Conservation (phyloP, 2,329 filamentous ascomycete species). For the Arthrobotrys megalospora region DNA sequence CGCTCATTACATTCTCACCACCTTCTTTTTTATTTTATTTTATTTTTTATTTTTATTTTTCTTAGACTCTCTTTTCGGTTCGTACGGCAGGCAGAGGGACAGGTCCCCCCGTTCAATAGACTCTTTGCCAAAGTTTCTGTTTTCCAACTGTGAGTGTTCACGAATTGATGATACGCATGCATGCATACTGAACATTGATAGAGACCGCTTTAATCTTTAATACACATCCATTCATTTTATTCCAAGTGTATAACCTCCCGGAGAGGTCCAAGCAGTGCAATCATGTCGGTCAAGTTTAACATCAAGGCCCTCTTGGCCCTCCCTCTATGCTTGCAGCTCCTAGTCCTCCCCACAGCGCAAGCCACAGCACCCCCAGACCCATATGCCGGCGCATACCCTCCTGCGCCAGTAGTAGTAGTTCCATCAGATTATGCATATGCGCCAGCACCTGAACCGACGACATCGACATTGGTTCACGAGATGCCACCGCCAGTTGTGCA, state of each 20-base stretch:
- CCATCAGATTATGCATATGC: conserved; percentile 46
- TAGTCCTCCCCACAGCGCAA: conserved; percentile 39
- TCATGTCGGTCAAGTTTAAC: conserved; percentile 40
- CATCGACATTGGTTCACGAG: conserved; percentile 37
- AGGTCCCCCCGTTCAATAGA: conserved; percentile 54
- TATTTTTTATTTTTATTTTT: conserved; percentile 7
- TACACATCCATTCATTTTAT: conserved; percentile 13
- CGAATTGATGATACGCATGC: neutral
- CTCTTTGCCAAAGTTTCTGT: conserved; percentile 36
- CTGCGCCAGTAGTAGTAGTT: conserved; percentile 15
- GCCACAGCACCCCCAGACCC: conserved; percentile 32
- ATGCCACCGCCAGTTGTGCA: conserved; percentile 40
- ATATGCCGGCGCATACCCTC: conserved; percentile 27
- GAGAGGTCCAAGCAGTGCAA: conserved; percentile 47
- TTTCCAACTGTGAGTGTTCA: conserved; percentile 35
- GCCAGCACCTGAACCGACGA: conserved; percentile 30
- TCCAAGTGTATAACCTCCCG: conserved; percentile 41
- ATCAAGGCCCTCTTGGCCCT: conserved; percentile 51
- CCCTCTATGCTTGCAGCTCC: conserved; percentile 48
- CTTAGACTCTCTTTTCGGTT: conserved; percentile 40
- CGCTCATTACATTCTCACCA: conserved; percentile 44
- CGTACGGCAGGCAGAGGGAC: conserved; percentile 57
- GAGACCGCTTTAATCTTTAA: conserved; percentile 22
- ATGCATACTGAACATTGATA: conserved; percentile 9
- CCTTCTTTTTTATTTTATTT: conserved; percentile 20